These are phyloP conservation scores for Phytopythium ostracodes DNA, from an alignment of 352 stramenopile species.

Conservation along the genomic window DNA sequence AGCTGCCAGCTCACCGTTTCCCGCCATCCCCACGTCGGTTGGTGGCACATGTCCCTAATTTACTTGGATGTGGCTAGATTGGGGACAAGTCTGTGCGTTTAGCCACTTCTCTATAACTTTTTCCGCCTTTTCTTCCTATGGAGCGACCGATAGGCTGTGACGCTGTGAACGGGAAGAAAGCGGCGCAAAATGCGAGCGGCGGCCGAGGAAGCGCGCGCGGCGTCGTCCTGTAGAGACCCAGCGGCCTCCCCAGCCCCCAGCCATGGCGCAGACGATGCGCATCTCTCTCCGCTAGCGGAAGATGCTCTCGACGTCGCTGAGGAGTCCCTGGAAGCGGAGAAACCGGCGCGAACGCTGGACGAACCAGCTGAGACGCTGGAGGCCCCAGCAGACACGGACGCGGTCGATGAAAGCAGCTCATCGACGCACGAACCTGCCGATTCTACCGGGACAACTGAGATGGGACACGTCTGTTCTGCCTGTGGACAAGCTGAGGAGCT, in stretches of 20 bases:
- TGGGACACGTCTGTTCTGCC: constrained; percentile 12
- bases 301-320: background rate
- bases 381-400: background rate
- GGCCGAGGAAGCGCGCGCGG: constrained; percentile 8
- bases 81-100: background rate
- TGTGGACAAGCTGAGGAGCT: constrained; percentile 11
- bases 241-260: background rate
- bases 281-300: background rate
- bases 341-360: constrained; percentile 7
- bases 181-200: constrained; percentile 11
- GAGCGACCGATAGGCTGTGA: constrained; percentile 1
- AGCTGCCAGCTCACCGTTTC: background rate
- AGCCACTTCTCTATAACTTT: background rate
- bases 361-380: constrained; percentile 5
- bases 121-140: background rate
- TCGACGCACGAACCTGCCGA: constrained; percentile 1
- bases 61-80: background rate
- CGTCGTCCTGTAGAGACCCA: constrained; percentile 8
- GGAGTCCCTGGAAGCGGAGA: constrained; percentile 13
- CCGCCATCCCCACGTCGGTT: background rate
- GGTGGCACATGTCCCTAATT: constrained; percentile 4
- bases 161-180: constrained; percentile 4
- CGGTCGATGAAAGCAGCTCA: background rate
- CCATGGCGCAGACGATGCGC: constrained; percentile 9
- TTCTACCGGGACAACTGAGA: background rate